Evolutionary conservation across 2,329 filamentous ascomycete genomes (phyloP).

Genomic region (Colletotrichum noveboracense): DNA sequence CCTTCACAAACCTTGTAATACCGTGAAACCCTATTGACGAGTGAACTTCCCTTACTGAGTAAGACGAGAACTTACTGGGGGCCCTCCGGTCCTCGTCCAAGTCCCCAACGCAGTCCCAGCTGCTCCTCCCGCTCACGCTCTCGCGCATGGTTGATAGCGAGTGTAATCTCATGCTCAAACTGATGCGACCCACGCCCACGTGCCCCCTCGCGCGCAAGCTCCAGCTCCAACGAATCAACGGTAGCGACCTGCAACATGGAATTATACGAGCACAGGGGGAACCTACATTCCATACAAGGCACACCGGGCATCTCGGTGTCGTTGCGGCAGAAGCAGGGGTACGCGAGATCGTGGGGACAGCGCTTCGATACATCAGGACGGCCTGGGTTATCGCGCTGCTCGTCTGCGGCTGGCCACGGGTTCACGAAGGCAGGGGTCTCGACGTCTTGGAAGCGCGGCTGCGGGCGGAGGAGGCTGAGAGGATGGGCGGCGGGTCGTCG

Average conservation of each 20-base stretch:
- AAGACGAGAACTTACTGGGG: rapidly evolving
- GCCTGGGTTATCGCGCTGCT: neutral
- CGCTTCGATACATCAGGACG: neutral
- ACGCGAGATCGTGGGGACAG: neutral
- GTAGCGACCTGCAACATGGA: neutral
- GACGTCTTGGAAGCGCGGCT: neutral
- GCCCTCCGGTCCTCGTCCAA: neutral
- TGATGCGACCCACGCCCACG: neutral
- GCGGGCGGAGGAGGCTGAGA: neutral
- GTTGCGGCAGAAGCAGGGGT: neutral
- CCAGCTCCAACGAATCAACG: neutral
- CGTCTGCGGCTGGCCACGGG: neutral
- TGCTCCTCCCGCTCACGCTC: neutral
- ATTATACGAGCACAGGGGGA: neutral
- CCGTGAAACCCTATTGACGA: rapidly evolving
- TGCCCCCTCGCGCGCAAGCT: neutral
- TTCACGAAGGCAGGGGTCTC: neutral
- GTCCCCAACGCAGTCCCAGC: neutral
- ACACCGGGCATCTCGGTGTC: neutral
- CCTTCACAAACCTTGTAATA: neutral
- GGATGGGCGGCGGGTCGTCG: neutral
- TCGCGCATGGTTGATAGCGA: neutral
- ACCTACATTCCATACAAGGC: neutral
- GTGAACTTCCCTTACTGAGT: neutral
- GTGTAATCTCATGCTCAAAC: neutral